These are phyloP conservation scores for Aspergillus thermomutatus DNA, from an alignment of 2,329 filamentous ascomycete species.

Conservation along the genomic window DNA sequence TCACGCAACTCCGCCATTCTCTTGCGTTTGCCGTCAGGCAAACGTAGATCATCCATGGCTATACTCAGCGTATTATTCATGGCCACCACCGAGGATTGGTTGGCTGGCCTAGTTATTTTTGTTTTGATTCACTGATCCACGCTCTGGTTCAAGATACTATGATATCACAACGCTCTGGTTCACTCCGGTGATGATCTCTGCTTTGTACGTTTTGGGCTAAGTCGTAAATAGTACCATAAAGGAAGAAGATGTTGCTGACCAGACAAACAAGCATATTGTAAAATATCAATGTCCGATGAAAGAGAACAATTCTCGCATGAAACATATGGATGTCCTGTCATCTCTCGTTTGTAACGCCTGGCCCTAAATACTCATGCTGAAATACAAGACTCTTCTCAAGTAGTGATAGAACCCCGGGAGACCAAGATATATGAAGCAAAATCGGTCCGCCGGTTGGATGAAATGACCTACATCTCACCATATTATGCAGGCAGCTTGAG, in stretches of 20 bases:
- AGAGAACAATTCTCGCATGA: not conserved
- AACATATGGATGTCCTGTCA: no score
- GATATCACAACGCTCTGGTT: not conserved
- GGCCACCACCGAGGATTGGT: not conserved
- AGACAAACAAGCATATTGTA: not conserved
- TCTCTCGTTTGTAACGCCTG: constrained; percentile 6
- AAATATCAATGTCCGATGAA: not conserved
- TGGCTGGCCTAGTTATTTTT: not conserved
- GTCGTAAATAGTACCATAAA: no score
- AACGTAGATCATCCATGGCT: not conserved
- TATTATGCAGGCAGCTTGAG: not conserved
- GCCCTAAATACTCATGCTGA: constrained; percentile 8
- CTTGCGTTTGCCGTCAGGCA: not conserved
- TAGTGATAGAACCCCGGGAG: not conserved
- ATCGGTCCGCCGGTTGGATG: not conserved
- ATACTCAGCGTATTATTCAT: not conserved
- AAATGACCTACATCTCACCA: not conserved
- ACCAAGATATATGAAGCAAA: constrained; percentile 11
- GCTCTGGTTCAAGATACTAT: no score
- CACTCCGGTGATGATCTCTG: not conserved
- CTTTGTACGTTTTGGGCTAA: not conserved
- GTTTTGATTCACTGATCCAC: not conserved
- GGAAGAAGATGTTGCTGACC: not conserved
- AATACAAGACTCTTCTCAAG: constrained; percentile 1
- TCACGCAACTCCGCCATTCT: not conserved